These are phyloP conservation scores for Nicotiana knightiana DNA, from an alignment of 257 asterid genomes.

Conservation along the genomic window DNA sequence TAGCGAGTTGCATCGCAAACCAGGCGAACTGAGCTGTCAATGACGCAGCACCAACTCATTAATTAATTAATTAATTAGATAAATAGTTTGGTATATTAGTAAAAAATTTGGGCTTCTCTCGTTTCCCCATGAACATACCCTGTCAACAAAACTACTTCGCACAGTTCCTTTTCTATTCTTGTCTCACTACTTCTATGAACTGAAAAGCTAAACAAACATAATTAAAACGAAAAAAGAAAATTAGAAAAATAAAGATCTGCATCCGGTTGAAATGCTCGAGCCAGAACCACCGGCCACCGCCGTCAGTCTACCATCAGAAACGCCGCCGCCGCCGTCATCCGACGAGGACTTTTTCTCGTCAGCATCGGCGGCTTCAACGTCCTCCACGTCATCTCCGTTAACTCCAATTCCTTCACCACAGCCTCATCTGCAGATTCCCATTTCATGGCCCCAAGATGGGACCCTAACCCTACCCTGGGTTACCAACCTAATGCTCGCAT, in stretches of 20 bases:
- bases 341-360: slow-evolving; percentile 76
- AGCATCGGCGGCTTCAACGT: slow-evolving; percentile 35
- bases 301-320: slow-evolving; percentile 1
- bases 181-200: background rate
- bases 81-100: background rate
- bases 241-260: background rate
- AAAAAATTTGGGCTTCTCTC: background rate
- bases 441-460: slow-evolving; percentile 72
- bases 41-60: background rate
- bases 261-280: slow-evolving; percentile 18
- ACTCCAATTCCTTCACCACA: slow-evolving; percentile 28
- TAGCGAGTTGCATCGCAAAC: no score
- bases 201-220: background rate
- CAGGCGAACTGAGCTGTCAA: background rate
- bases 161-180: background rate
- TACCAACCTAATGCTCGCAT: slow-evolving; percentile 53
- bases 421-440: slow-evolving; percentile 62
- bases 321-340: slow-evolving; percentile 35
- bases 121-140: slow-evolving; percentile 5
- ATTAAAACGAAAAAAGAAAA: background rate
- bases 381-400: slow-evolving; percentile 31
- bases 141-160: background rate
- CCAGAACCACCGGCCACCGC: slow-evolving; percentile 14
- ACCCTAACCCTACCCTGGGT: slow-evolving; percentile 55
- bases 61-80: background rate